Evolutionary conservation across 768 basidiomycete genomes (phyloP), one percentile per base, ranked within the genome.

Genomic region (Melanogaster broomeanus): DNA sequence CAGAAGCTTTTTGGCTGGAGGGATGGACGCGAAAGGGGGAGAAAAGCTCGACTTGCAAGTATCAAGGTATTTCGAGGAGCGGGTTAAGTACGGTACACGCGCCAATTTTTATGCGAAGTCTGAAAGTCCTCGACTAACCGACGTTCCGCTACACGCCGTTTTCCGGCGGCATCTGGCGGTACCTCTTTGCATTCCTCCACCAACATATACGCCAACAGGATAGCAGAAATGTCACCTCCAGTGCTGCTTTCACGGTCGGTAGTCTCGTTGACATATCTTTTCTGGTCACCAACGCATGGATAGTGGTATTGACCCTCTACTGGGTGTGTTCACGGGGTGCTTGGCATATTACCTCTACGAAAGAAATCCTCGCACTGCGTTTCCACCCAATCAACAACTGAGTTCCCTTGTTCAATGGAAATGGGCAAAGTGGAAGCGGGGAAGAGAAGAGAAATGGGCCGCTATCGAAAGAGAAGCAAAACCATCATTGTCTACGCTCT

Each of bases 261-360:
- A 28, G 11, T 35, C 25, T 43, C 12, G n/a, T 34, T 48, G 8
- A 48, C n/a, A 16, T 15, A 6, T 43, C 11, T 11, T 8, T n/a
- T 24, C 44, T 15, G 18, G 35, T 40, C 21, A 41, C 56, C 55
- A 45, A 61, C 50, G 11, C 12, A 45, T 38, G 13, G 25, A 34
- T 54, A 93, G 90, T 24, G 65, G 78, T 2, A 59, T 90, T 5
- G 91, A 93, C 67, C 83, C 87, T 5, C 49, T 89, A 15, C 69
- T 93, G 35, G 91, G 90, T 7, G 69, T 91, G 46, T 85, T 90
- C 62, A 91, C 90, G 2, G 91, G 91, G 12, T 66, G 81, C 35
- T 68, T 91, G 38, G 91, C 91, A 6, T 93, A 84, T 66, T 84
- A 89, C 65, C 80, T 93, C 33, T 81, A 88, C 66, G 90, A 93